Evolutionary conservation across 169 alveolate genomes (phyloP).

Genomic region (Plasmodium berghei): DNA sequence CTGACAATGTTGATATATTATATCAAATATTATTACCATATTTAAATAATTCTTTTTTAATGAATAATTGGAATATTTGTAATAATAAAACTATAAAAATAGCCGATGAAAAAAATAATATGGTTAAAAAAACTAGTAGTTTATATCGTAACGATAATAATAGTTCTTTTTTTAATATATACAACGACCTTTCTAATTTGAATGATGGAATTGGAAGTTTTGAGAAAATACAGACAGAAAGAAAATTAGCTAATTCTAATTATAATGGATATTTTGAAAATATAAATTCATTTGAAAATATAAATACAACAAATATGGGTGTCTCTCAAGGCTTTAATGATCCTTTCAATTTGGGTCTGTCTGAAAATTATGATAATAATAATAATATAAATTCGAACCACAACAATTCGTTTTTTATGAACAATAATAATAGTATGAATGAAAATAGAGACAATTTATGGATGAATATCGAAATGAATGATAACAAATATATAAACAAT

Average conservation of each 20-base stretch:
- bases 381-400: neutral
- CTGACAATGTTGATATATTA: conserved; percentile 84
- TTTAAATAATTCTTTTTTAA: conserved; percentile 82
- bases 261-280: neutral
- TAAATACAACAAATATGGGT: neutral
- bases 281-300: neutral
- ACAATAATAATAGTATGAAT: neutral
- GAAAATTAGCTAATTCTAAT: neutral
- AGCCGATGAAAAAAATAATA: conserved; percentile 22
- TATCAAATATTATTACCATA: conserved; percentile 88
- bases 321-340: neutral
- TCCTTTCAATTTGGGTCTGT: neutral
- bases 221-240: neutral
- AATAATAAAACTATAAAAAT: conserved; percentile 54
- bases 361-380: neutral
- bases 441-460: neutral
- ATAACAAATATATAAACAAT: neutral
- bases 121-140: neutral
- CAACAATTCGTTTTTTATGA: too few relatives aligned
- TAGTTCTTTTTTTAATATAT: conserved; percentile 72
- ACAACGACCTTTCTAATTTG: conserved; percentile 55
- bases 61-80: conserved; percentile 83
- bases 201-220: conserved; percentile 21
- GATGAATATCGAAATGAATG: neutral
- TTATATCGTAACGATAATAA: neutral